These are phyloP conservation scores for Parmelia sp. DNA, from an alignment of 495 filamentous ascomycete genomes.

Conservation along the genomic window DNA sequence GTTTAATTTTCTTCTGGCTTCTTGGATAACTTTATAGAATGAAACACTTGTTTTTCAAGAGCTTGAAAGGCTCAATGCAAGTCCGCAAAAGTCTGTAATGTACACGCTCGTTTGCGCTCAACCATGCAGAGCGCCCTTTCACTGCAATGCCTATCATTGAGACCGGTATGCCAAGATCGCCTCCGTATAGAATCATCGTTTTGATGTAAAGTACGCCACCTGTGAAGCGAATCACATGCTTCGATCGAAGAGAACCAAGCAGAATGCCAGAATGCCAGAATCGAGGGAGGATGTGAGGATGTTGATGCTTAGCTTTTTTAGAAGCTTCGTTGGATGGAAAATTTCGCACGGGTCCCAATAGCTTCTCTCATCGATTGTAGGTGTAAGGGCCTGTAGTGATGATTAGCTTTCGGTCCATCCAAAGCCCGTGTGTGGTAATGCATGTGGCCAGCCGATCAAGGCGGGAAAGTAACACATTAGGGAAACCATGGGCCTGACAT, in stretches of 20 bases:
- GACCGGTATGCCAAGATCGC: neutral
- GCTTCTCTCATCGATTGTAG: conserved; percentile 6
- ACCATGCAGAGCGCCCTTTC: neutral
- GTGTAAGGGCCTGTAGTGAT: conserved; percentile 3
- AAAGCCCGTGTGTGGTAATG: neutral
- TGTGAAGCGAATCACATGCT: neutral
- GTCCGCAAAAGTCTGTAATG: too few relatives aligned
- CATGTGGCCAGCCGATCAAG: neutral
- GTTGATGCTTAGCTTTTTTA: neutral
- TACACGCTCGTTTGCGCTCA: neutral
- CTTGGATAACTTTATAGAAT: neutral
- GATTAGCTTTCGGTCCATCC: neutral
- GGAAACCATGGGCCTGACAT: neutral
- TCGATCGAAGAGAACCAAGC: neutral
- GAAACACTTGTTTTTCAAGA: neutral
- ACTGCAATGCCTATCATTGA: neutral
- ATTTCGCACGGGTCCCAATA: too few relatives aligned
- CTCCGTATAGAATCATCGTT: neutral
- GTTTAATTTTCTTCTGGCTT: neutral
- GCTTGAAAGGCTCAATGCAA: too few relatives aligned
- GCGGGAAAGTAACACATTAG: neutral
- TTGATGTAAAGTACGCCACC: neutral
- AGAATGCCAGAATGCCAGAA: neutral
- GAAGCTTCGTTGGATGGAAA: neutral
- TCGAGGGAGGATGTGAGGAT: neutral